Percentiles rank a stretch among this genome's conserved stretches.
Evolutionary conservation across 805 yeast species (phyloP).

Genomic region (Nakazawaea sp.): DNA sequence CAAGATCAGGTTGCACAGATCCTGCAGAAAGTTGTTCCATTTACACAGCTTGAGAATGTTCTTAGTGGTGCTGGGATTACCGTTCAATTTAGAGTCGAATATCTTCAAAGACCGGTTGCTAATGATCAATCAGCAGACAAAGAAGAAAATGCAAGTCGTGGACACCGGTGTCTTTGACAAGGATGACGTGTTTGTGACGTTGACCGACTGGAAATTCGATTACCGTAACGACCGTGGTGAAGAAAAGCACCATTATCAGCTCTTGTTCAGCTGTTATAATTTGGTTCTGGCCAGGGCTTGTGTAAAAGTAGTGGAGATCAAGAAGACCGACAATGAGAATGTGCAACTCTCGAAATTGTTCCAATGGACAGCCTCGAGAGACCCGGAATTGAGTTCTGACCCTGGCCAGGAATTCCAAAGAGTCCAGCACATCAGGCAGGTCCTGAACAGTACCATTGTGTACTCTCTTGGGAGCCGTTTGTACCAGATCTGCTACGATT

Average conservation of each 20-base stretch:
- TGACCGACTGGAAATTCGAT: constrained; percentile 27
- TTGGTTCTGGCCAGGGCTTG: constrained; percentile 13
- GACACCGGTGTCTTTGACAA: constrained; percentile 10
- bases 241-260: constrained; percentile 18
- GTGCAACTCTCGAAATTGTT: constrained; percentile 5
- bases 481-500: constrained; percentile 14
- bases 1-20: not conserved
- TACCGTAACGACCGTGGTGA: constrained; percentile 8
- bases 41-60: not conserved
- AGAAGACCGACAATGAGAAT: constrained; percentile 2
- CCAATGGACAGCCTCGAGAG: constrained; percentile 12
- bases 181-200: constrained; percentile 21
- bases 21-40: constrained; percentile 3
- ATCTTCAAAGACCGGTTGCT: constrained; percentile 11
- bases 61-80: constrained; percentile 3
- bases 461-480: constrained; percentile 16
- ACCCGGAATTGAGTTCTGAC: too few relatives aligned
- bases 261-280: constrained; percentile 27
- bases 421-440: constrained; percentile 17
- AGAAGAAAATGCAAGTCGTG: constrained; percentile 7
- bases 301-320: constrained; percentile 22
- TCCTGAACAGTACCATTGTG: constrained; percentile 17
- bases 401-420: constrained; percentile 14
- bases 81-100: constrained; percentile 17
- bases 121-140: constrained; percentile 13